Conservation (phyloP, 768 basidiomycete genomes). For the Phanerodontia chrysosporium region DNA sequence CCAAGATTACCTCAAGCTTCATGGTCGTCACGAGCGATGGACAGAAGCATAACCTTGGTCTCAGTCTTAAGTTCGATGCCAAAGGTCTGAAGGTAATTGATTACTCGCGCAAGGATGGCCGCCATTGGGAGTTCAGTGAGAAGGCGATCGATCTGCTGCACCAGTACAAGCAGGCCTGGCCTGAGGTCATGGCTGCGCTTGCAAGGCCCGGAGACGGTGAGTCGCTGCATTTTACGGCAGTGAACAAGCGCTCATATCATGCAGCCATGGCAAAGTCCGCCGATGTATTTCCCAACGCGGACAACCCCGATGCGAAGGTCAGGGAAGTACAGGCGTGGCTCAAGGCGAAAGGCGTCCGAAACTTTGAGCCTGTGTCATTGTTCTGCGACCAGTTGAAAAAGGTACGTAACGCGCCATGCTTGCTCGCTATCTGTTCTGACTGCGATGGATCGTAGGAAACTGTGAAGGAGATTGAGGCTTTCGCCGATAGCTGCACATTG, state of each 20-base stretch:
- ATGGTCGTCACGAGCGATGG: constrained; percentile 78
- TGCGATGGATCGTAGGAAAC: constrained; percentile 48
- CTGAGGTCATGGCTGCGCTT: constrained; percentile 74
- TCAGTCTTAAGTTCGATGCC: constrained; percentile 94
- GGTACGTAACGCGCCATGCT: constrained; percentile 35
- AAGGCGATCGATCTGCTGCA: constrained; percentile 75
- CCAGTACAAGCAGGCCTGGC: constrained; percentile 83
- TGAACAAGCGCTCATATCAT: not conserved
- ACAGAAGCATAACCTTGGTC: constrained; percentile 83
- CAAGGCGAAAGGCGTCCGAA: constrained; percentile 77
- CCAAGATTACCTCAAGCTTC: constrained; percentile 90
- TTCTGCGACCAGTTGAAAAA: constrained; percentile 90
- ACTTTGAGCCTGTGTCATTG: constrained; percentile 90
- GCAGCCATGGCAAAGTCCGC: constrained; percentile 70
- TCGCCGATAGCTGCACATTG: constrained; percentile 64
- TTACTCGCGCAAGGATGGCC: constrained; percentile 80
- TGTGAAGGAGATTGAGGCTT: constrained; percentile 70
- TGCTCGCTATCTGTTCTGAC: not conserved
- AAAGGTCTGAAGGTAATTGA: constrained; percentile 91
- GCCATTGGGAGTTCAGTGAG: constrained; percentile 91
- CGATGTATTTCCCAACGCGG: constrained; percentile 49
- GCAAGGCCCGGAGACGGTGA: constrained; percentile 71
- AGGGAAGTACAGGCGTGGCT: constrained; percentile 85
- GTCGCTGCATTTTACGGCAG: constrained; percentile 17
- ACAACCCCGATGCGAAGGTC: constrained; percentile 64